Evolutionary conservation across 257 asterid genomes (phyloP).

Genomic region (Primulina eburnea): DNA sequence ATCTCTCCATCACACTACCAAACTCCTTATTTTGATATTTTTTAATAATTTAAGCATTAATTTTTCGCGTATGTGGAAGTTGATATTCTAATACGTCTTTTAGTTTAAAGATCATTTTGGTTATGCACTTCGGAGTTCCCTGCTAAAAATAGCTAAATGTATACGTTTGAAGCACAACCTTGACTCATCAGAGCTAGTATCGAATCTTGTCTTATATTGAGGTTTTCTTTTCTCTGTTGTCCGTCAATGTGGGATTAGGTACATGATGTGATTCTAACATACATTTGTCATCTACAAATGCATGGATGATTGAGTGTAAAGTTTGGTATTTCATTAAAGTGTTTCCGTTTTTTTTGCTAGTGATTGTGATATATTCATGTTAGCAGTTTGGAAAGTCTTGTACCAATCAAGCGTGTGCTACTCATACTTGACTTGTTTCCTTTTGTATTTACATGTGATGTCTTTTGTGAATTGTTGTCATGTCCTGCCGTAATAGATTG

Average conservation of each 20-base stretch:
- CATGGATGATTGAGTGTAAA: too few relatives aligned
- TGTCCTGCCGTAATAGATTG: background rate
- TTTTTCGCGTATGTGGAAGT: too few relatives aligned
- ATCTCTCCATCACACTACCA: background rate
- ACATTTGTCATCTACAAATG: background rate
- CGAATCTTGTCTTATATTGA: background rate
- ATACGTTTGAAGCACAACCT: background rate
- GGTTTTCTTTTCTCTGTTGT: too few relatives aligned
- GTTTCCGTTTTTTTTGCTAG: background rate
- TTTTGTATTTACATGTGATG: slow-evolving; percentile 13
- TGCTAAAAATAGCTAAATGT: too few relatives aligned
- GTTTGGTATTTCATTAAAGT: background rate
- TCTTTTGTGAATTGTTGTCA: background rate
- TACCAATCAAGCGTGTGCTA: slow-evolving; percentile 13
- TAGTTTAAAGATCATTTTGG: too few relatives aligned
- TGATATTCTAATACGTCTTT: too few relatives aligned
- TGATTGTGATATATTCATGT: background rate
- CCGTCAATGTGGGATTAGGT: too few relatives aligned
- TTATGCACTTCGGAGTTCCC: too few relatives aligned
- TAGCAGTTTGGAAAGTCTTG: background rate
- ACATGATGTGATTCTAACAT: too few relatives aligned
- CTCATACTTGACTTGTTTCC: slow-evolving; percentile 10
- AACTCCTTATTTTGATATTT: too few relatives aligned
- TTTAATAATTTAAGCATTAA: too few relatives aligned
- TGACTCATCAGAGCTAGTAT: background rate